Base-by-base conservation (phyloP, 1,139 yeast genomes). In the Taiozyma sp. region DNA sequence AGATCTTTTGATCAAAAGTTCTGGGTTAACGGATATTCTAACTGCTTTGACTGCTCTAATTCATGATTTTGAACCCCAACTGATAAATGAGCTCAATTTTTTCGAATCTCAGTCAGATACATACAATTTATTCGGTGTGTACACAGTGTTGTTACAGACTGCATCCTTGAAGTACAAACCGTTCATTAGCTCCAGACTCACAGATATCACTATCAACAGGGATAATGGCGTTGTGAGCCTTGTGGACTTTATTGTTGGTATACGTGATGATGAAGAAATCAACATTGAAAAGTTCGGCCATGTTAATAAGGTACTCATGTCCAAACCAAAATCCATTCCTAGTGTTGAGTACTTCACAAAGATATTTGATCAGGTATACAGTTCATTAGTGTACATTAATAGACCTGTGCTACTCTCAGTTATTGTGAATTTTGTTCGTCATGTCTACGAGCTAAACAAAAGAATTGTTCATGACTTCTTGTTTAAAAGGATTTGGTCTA, bases 241-340 rank as follows among this genome's bases (percentile, higher is more conserved):
- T 48, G 75, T 91, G 38, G 98, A 93, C 66, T 83, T 87, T 57
- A 76, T 87, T 0, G 73, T 89, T 16, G 96, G 96, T 0, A 70
- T 87, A 40, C 71, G 96, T 54, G 96, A 89, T 44, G 76, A 77
- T 51, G 95, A 86, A 49, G 83, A 84, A 30, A 70, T 90, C 8
- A 82, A 83, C 54, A 67, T 83, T 24, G 83, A 81, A 41, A 86
- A 83, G 58, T 74, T 89, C 49, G 83, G 83, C 28, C 79, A 83
- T 54, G 86, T 88, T 1, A 80, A 87, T 22, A 77, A 75, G 47
- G 76, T 88, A 2, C 67, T 89, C 13, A 66, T 86, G 44, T 70
- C 82, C 41, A 83, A 83, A 57, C 96, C 97, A 0, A 71, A 70
- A 51, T 61, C 67, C 1, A 61, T 84, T 13, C 54, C 74, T 2